Evolutionary conservation across 169 alveolate genomes (phyloP).

Genomic region (Plasmodium ovale): DNA sequence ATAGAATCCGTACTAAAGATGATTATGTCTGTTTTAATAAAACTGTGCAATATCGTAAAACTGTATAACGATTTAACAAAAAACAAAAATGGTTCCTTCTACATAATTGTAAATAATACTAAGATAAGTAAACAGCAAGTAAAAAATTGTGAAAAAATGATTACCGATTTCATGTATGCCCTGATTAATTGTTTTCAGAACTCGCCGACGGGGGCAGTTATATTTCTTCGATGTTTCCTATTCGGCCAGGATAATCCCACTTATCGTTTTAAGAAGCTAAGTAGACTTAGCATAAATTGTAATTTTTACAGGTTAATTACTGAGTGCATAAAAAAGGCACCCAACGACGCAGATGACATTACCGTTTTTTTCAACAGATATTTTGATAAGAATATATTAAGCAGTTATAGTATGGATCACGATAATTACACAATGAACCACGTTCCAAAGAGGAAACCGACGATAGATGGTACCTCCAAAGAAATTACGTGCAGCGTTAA

Average conservation of each 20-base stretch:
- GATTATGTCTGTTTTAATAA: slow-evolving; percentile 77
- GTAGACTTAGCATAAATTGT: slow-evolving; percentile 42
- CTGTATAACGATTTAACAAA: slow-evolving; percentile 66
- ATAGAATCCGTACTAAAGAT: slow-evolving; percentile 75
- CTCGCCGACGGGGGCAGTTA: slow-evolving; percentile 71
- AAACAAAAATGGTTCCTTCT: slow-evolving; percentile 48
- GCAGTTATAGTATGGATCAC: neutral
- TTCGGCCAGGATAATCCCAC: slow-evolving; percentile 76
- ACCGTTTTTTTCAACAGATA: slow-evolving; percentile 52
- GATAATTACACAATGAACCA: neutral
- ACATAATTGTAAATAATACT: slow-evolving; percentile 30
- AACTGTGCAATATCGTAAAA: slow-evolving; percentile 70
- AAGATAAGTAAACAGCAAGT: slow-evolving; percentile 51
- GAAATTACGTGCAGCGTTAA: neutral
- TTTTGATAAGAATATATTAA: slow-evolving; percentile 24
- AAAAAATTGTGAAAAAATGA: slow-evolving; percentile 68
- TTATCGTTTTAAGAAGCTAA: slow-evolving; percentile 63
- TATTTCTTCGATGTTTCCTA: slow-evolving; percentile 51
- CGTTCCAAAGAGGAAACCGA: neutral
- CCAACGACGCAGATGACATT: slow-evolving; percentile 67
- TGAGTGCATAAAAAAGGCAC: slow-evolving; percentile 74
- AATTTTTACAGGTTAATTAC: slow-evolving; percentile 56
- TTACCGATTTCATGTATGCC: slow-evolving; percentile 43
- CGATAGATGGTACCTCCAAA: neutral
- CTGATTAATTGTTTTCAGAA: slow-evolving; percentile 72